Evolutionary conservation across 345 rosid genomes (phyloP).

Genomic region (Theobroma cacao): DNA sequence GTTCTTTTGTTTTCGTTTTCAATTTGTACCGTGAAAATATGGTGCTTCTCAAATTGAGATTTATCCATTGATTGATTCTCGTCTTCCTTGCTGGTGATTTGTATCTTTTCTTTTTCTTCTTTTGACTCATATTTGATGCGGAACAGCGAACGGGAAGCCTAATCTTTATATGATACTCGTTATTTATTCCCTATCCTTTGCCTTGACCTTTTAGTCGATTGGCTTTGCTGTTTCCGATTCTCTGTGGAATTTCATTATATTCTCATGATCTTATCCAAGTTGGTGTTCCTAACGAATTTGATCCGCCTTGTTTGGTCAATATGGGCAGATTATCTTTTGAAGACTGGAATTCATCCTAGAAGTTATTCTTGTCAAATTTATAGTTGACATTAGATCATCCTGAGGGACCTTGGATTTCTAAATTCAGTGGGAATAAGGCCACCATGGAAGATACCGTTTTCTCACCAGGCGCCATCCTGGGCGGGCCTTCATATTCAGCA

Average conservation of each 20-base stretch:
- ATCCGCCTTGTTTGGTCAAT: not conserved
- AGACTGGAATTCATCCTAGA: conserved; percentile 16
- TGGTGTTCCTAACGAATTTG: conserved; percentile 7
- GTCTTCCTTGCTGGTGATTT: conserved; percentile 13
- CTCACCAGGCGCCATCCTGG: conserved; percentile 34
- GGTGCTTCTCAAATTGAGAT: conserved; percentile 31
- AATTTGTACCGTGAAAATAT: conserved; percentile 18
- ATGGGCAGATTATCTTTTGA: conserved; percentile 21
- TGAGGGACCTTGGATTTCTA: conserved; percentile 7
- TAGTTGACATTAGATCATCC: not conserved
- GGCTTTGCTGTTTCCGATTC: conserved; percentile 3
- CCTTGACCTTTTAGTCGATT: not conserved
- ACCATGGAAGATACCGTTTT: conserved; percentile 60
- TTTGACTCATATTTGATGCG: conserved; percentile 6
- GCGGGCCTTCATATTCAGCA: conserved; percentile 32
- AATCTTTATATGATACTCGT: conserved; percentile 11
- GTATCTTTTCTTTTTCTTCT: not conserved
- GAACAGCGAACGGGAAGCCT: conserved; percentile 8
- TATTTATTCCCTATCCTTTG: not conserved
- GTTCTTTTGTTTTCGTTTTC: conserved; percentile 11
- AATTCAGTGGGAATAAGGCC: conserved; percentile 7
- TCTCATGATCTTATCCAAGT: not conserved
- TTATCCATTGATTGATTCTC: conserved; percentile 23
- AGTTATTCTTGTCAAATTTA: not conserved
- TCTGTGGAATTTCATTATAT: not conserved